A percentile compares a stretch with the other conserved stretches of the same genome.
Evolutionary conservation across 441 rosid genomes (phyloP).

Genomic region (Jatropha multifida): DNA sequence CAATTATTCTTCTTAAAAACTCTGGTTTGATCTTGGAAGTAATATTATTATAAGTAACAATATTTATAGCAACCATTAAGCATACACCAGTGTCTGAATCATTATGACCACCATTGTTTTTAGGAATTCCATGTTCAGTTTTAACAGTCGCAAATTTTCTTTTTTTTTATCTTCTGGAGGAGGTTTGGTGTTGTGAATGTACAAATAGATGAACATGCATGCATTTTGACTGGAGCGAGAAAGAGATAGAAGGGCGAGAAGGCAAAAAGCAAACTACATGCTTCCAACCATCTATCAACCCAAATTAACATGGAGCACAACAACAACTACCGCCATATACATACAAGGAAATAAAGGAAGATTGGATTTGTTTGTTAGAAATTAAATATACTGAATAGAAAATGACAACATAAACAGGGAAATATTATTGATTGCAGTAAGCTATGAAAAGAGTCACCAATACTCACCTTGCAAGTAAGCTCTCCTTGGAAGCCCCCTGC

Average conservation of each 20-base stretch:
- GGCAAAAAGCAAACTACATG: neutral
- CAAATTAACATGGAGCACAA: neutral
- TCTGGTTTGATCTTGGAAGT: neutral
- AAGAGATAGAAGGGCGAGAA: neutral
- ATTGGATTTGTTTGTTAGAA: neutral
- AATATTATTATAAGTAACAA: neutral
- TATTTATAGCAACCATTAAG: neutral
- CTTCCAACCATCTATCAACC: neutral
- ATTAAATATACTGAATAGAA: neutral
- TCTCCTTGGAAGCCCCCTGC: slow-evolving; percentile 99
- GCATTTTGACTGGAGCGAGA: too few species aligned
- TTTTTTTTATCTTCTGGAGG: too few species aligned
- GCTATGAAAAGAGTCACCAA: neutral
- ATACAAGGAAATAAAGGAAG: neutral
- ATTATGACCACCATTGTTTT: neutral
- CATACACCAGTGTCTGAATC: neutral
- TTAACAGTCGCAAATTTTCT: too few species aligned
- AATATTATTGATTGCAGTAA: neutral
- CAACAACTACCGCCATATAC: neutral
- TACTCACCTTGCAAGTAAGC: slow-evolving; percentile 80
- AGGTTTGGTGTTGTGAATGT: too few species aligned
- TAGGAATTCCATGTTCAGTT: neutral
- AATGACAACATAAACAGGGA: neutral
- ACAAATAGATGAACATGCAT: too few species aligned
- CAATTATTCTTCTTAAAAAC: neutral